A percentile compares a stretch with the other conserved stretches of the same genome.
phyloP scores from a whole-genome alignment of 306 rosid genomes.

The barrel medic (Medicago truncatula) region MtrunA17r5.0-ANR NC_053044.1:20865501-20866000 shows the following conservation, averaged over 20 bases:
- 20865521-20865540: too few species aligned
- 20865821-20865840: slow-evolving; percentile 42
- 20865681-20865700: slow-evolving; percentile 77
- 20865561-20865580: too few species aligned
- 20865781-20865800: slow-evolving; percentile 22
- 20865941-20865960: slow-evolving; percentile 69
- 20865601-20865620: neutral
- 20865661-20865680: slow-evolving; percentile 74
- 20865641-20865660: slow-evolving; percentile 27
- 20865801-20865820: neutral
- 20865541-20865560: too few species aligned
- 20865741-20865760: slow-evolving; percentile 53
- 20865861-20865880: slow-evolving; percentile 52
- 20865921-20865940: slow-evolving; percentile 51
- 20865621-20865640: neutral
- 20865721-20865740: slow-evolving; percentile 44
- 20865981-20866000: slow-evolving; percentile 10
- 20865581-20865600: too few species aligned
- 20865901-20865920: slow-evolving; percentile 62
- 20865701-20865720: slow-evolving; percentile 80
- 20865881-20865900: slow-evolving; percentile 64
- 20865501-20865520: too few species aligned
- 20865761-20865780: slow-evolving; percentile 43
- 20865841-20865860: slow-evolving; percentile 49
- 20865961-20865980: slow-evolving; percentile 41